phyloP scores from a whole-genome alignment of 352 stramenopile species.

The Phytophthora colocasiae region DNA sequence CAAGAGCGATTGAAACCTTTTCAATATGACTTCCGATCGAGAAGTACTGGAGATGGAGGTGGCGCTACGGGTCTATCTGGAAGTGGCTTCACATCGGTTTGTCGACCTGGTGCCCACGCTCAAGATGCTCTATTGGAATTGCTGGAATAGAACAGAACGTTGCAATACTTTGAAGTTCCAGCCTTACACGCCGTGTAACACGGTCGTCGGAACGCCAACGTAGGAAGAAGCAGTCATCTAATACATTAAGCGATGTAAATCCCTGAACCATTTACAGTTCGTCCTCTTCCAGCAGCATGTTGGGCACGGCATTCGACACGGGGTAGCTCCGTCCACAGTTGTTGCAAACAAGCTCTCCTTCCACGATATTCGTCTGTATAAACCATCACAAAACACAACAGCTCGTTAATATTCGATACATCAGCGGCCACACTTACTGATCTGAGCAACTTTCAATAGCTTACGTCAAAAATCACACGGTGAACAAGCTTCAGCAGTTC shows the following conservation, averaged over 20 bases:
- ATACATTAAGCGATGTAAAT: constrained; percentile 36
- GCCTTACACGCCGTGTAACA: too few relatives aligned
- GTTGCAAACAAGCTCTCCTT: constrained; percentile 86
- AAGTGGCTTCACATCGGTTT: too few relatives aligned
- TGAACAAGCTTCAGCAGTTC: constrained; percentile 82
- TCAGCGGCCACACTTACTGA: not conserved
- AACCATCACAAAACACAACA: not conserved
- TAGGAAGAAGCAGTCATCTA: constrained; percentile 5
- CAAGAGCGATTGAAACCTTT: too few relatives aligned
- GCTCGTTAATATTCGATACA: too few relatives aligned
- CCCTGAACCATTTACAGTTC: constrained; percentile 62
- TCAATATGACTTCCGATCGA: too few relatives aligned
- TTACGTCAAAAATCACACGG: constrained; percentile 83
- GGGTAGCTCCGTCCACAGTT: constrained; percentile 85
- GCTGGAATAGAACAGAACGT: too few relatives aligned
- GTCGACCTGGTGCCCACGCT: too few relatives aligned
- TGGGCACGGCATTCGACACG: constrained; percentile 82
- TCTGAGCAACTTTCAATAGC: constrained; percentile 13
- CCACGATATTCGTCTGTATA: constrained; percentile 81
- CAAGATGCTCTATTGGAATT: too few relatives aligned
- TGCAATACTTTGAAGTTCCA: too few relatives aligned
- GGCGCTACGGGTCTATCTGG: too few relatives aligned
- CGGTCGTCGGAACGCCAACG: not conserved
- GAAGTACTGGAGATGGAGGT: too few relatives aligned
- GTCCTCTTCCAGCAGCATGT: constrained; percentile 89